Evolutionary conservation across 1,284 basidiomycete species (phyloP).

Genomic region (Malassezia brasiliensis): DNA sequence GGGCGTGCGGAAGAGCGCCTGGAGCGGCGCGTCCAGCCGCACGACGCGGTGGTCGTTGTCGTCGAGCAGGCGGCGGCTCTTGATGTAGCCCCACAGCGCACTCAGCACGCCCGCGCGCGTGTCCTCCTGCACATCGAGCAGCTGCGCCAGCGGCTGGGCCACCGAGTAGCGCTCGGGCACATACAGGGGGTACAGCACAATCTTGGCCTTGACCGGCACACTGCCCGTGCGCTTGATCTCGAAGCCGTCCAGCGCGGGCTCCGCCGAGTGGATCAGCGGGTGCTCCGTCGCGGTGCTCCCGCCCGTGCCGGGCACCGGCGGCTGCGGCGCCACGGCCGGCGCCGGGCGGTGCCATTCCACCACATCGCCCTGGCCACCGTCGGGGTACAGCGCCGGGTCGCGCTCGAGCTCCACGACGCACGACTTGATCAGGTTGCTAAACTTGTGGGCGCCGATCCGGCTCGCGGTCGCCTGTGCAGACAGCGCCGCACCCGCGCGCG

Average conservation of each 20-base stretch:
- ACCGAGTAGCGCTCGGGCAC: constrained; percentile 78
- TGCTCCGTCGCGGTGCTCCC: constrained; percentile 34
- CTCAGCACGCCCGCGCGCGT: constrained; percentile 72
- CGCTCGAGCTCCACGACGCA: constrained; percentile 79
- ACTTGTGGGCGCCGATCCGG: constrained; percentile 54
- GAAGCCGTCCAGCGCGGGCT: constrained; percentile 62
- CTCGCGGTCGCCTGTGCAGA: constrained; percentile 39
- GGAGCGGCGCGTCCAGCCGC: constrained; percentile 57
- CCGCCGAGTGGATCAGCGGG: constrained; percentile 32
- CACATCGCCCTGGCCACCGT: constrained; percentile 30
- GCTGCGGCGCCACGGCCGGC: constrained; percentile 42
- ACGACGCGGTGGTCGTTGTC: constrained; percentile 74
- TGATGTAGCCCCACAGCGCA: constrained; percentile 85
- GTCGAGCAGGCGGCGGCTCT: constrained; percentile 74
- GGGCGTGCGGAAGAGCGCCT: constrained; percentile 33
- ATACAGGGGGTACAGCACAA: constrained; percentile 73
- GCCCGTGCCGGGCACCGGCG: constrained; percentile 25
- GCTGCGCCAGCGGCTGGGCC: constrained; percentile 62
- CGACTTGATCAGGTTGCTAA: constrained; percentile 74
- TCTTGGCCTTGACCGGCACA: constrained; percentile 63
- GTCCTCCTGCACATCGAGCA: constrained; percentile 75
- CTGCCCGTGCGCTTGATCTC: constrained; percentile 76
- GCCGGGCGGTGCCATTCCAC: constrained; percentile 51
- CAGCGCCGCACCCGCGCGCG: constrained; percentile 35
- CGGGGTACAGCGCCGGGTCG: constrained; percentile 69